Evolutionary conservation across 257 asterid genomes (phyloP).

Genomic region (Nicotiana obtusifolia): DNA sequence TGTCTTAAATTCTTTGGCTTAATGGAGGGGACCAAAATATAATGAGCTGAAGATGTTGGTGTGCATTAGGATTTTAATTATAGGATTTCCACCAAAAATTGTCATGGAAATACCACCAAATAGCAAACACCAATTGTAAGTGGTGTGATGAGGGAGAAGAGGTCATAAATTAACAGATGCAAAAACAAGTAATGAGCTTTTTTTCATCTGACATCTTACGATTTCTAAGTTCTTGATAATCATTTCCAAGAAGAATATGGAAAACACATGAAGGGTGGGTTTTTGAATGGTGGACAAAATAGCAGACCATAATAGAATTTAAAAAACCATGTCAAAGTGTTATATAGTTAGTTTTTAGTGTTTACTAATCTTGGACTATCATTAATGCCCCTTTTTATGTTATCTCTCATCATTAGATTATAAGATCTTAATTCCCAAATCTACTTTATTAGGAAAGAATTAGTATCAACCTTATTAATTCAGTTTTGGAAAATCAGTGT

Average conservation of each 20-base stretch:
- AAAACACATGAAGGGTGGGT: not conserved
- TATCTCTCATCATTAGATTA: not conserved
- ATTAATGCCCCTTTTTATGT: not conserved
- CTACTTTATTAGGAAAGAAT: slow-evolving; percentile 5
- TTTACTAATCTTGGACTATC: slow-evolving; percentile 3
- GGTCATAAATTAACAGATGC: not conserved
- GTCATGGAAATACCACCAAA: not conserved
- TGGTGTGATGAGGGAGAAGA: not conserved
- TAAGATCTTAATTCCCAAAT: not conserved
- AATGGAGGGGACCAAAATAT: slow-evolving; percentile 25
- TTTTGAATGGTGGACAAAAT: not conserved
- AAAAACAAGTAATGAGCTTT: not conserved
- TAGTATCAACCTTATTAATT: not conserved
- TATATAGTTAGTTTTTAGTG: not conserved
- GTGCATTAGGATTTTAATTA: slow-evolving; percentile 9
- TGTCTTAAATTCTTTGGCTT: slow-evolving; percentile 21
- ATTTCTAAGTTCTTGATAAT: slow-evolving; percentile 3
- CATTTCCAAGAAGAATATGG: not conserved
- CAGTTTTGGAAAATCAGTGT: not conserved
- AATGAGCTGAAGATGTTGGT: slow-evolving; percentile 6
- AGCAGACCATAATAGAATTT: not conserved
- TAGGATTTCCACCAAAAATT: not conserved
- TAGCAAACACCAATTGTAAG: not conserved
- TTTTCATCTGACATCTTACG: not conserved
- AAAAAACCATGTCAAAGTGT: not conserved